Conservation (phyloP, 2,329 filamentous ascomycete species). For the Epichloe coenophiala region DNA sequence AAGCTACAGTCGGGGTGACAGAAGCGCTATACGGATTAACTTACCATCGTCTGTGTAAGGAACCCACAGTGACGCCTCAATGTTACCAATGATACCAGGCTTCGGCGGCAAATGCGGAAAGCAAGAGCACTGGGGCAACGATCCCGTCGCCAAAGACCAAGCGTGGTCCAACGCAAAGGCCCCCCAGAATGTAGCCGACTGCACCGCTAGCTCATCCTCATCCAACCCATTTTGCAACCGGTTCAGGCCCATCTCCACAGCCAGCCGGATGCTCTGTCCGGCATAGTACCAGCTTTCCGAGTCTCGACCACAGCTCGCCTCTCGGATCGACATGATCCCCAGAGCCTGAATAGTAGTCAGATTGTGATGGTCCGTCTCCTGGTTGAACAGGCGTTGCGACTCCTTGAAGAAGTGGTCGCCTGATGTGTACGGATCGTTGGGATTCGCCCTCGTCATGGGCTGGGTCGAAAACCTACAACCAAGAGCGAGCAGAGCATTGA, state of each 20-base stretch:
- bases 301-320: conserved; percentile 59
- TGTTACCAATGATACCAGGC: conserved; percentile 43
- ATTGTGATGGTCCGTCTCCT: conserved; percentile 43
- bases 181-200: conserved; percentile 50
- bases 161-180: conserved; percentile 50
- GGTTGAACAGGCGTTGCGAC: conserved; percentile 44
- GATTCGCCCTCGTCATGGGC: conserved; percentile 47
- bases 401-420: conserved; percentile 67
- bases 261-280: conserved; percentile 58
- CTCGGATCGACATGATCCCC: conserved; percentile 62
- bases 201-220: conserved; percentile 43
- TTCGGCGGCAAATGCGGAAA: conserved; percentile 44
- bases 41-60: conserved; percentile 45
- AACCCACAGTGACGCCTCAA: conserved; percentile 47
- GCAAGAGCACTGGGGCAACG: conserved; percentile 45
- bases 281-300: conserved; percentile 62
- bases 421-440: conserved; percentile 47
- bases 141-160: conserved; percentile 52
- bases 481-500: conserved; percentile 52
- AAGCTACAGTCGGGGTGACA: neutral
- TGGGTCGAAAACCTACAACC: conserved; percentile 57
- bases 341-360: conserved; percentile 63
- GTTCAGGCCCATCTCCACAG: conserved; percentile 59
- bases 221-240: conserved; percentile 33
- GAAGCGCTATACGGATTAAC: conserved; percentile 5